Evolutionary conservation across 768 basidiomycete genomes (phyloP).

Genomic region (Lactarius tabidus): DNA sequence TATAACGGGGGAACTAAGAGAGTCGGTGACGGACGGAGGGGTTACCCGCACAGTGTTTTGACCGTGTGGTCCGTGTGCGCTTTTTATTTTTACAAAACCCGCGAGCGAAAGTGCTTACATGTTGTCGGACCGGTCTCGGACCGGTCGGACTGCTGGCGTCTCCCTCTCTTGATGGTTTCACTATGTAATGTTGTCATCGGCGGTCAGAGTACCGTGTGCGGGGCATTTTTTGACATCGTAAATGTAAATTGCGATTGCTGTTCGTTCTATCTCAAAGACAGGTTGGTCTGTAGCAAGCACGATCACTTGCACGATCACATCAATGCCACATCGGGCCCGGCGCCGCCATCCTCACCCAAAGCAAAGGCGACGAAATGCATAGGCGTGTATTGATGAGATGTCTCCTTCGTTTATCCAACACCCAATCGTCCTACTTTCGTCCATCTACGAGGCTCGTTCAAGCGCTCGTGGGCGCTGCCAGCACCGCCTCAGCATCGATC

Average conservation of each 20-base stretch:
- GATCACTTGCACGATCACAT: too few relatives aligned
- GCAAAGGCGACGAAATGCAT: not conserved
- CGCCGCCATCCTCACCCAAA: too few relatives aligned
- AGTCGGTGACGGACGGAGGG: not conserved
- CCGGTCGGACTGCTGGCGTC: too few relatives aligned
- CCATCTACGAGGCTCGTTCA: not conserved
- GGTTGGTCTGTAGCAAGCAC: too few relatives aligned
- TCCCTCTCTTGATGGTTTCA: too few relatives aligned
- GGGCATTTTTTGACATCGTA: too few relatives aligned
- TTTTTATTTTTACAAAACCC: too few relatives aligned
- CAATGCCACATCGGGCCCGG: too few relatives aligned
- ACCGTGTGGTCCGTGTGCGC: not conserved
- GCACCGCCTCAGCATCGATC: conserved; percentile 48
- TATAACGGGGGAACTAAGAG: not conserved
- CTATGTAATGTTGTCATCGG: not conserved
- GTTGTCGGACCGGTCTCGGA: too few relatives aligned
- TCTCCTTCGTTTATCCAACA: not conserved
- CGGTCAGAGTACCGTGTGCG: too few relatives aligned
- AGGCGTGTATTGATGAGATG: not conserved
- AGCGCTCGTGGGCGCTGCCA: conserved; percentile 40
- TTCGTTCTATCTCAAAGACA: not conserved
- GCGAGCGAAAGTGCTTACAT: too few relatives aligned
- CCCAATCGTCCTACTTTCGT: not conserved
- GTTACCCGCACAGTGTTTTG: not conserved
- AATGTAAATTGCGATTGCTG: too few relatives aligned